Evolutionary conservation across 2,329 filamentous ascomycete species (phyloP).

Genomic region (Albophoma yamanashiensis): DNA sequence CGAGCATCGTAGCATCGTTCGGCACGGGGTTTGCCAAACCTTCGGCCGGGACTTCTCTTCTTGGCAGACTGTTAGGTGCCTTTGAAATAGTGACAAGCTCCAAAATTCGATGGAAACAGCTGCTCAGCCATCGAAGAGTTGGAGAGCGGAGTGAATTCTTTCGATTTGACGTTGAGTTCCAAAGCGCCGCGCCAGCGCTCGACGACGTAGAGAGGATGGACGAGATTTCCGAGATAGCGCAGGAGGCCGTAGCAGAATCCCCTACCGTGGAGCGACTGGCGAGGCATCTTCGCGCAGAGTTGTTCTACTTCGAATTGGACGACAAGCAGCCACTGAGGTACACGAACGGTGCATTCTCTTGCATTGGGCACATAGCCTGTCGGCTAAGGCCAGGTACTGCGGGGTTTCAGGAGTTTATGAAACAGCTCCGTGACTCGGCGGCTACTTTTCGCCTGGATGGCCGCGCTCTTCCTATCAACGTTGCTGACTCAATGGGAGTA

Average conservation of each 20-base stretch:
- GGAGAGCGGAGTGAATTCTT: constrained; percentile 1
- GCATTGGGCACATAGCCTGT: neutral
- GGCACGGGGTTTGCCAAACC: constrained; percentile 7
- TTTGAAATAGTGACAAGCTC: constrained; percentile 5
- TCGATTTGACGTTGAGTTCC: neutral
- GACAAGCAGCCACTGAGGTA: neutral
- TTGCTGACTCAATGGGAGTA: neutral
- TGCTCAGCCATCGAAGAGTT: constrained; percentile 6
- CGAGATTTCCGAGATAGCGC: neutral
- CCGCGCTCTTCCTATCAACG: neutral
- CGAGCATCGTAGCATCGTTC: constrained; percentile 10
- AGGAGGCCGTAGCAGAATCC: neutral
- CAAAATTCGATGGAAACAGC: constrained; percentile 5
- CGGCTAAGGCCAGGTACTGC: neutral
- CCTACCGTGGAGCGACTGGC: neutral
- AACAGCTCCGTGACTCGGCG: neutral
- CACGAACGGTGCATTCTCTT: neutral
- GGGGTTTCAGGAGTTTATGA: neutral
- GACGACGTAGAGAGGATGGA: neutral
- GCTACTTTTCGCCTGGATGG: neutral
- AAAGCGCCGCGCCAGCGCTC: neutral
- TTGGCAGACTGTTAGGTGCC: constrained; percentile 3
- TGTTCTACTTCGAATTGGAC: neutral
- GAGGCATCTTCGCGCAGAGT: neutral
- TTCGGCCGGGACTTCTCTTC: neutral